phyloP scores from a whole-genome alignment of 257 asterid species.

The Lycium barbarum region DNA sequence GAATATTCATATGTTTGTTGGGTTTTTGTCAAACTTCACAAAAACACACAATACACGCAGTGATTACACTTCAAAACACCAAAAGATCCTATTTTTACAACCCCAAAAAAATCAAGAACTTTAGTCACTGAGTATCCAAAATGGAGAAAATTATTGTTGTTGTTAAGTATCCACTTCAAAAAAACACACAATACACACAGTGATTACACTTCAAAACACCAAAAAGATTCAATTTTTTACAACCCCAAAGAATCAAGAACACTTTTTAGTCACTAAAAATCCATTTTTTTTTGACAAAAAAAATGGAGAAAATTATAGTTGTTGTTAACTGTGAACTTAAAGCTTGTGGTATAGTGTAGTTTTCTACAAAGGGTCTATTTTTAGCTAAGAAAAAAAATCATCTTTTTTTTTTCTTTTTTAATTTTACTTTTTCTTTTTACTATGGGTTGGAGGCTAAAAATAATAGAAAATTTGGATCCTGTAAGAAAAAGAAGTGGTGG shows the following conservation, averaged over 20 bases:
- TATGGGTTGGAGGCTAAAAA: conserved; percentile 43
- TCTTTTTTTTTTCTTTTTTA: too few species aligned
- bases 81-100: neutral
- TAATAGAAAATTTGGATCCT: conserved; percentile 79
- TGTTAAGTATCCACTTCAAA: neutral
- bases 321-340: conserved; percentile 72
- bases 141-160: too few species aligned
- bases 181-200: conserved; percentile 13
- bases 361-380: conserved; percentile 31
- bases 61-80: neutral
- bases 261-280: neutral
- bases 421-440: neutral
- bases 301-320: conserved; percentile 68
- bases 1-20: neutral
- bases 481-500: conserved; percentile 93
- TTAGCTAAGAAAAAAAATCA: neutral
- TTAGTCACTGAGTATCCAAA: neutral
- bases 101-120: neutral
- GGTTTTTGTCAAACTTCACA: neutral
- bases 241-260: neutral
- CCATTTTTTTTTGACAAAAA: neutral
- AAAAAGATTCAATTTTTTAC: neutral
- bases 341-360: conserved; percentile 91
- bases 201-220: neutral
- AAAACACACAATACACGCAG: conserved; percentile 13